Conservation (phyloP, 179 eudicot species). For the Corrigiola litoralis region DNA sequence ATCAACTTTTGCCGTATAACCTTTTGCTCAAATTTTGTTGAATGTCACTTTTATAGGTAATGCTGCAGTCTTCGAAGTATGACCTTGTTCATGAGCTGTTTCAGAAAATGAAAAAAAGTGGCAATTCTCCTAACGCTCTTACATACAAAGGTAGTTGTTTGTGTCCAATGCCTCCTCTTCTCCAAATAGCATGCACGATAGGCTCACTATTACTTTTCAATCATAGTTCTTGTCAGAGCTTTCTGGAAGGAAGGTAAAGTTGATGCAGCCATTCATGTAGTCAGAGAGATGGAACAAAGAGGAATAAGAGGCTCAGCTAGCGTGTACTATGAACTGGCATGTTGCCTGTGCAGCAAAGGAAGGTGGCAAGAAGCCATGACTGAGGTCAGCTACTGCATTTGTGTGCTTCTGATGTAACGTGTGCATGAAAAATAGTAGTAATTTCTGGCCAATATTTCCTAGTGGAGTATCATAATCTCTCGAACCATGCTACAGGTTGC, state of each 20-base stretch:
- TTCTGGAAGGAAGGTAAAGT: conserved; percentile 77
- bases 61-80: conserved; percentile 74
- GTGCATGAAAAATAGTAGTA: no score
- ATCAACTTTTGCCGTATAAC: neutral
- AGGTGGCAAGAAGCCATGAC: conserved; percentile 76
- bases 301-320: conserved; percentile 72
- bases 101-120: conserved; percentile 63
- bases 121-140: conserved; percentile 75
- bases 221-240: conserved; percentile 74
- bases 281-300: conserved; percentile 82
- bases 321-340: conserved; percentile 86
- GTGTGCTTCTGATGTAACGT: neutral
- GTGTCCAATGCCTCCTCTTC: neutral
- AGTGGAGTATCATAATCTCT: neutral
- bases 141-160: conserved; percentile 63
- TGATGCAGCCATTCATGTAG: conserved; percentile 65
- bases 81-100: conserved; percentile 73
- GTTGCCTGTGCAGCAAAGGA: conserved; percentile 87
- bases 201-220: conserved; percentile 11
- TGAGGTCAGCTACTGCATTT: conserved; percentile 48
- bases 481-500: conserved; percentile 47
- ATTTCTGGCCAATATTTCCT: conserved; percentile 5
- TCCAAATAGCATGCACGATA: conserved; percentile 6
- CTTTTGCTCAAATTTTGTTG: neutral
- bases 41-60: conserved; percentile 50